Percentiles rank a stretch among this genome's conserved stretches.
Conservation (phyloP, 129 eudicot species). For the Chrysanthemum lavandulifolium region DNA sequence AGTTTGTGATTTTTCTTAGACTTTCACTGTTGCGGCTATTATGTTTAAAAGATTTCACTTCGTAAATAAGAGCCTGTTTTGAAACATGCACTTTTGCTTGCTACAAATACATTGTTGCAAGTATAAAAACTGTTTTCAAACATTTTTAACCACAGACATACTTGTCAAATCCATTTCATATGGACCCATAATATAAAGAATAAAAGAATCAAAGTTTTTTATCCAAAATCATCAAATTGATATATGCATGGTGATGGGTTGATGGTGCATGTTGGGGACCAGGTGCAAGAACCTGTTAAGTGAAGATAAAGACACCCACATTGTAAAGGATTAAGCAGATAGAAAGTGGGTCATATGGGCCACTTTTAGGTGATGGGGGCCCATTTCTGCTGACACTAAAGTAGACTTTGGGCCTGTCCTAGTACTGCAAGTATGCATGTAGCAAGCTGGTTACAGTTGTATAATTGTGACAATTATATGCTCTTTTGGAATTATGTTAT, state of each 20-base stretch:
- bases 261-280: constrained; percentile 30
- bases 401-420: constrained; percentile 28
- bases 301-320: constrained; percentile 19
- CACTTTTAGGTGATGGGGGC: constrained; percentile 25
- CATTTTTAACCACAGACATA: no score
- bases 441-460: constrained; percentile 31
- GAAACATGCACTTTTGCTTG: background rate
- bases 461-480: constrained; percentile 15
- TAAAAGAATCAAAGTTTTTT: constrained; percentile 14
- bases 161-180: background rate
- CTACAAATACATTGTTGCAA: no score
- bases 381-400: constrained; percentile 18
- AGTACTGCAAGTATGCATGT: constrained; percentile 3
- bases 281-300: constrained; percentile 6
- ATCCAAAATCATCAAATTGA: background rate
- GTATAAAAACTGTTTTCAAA: no score
- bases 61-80: background rate
- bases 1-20: no score
- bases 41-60: background rate
- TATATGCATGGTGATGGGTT: constrained; percentile 17
- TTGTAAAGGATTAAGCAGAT: constrained; percentile 4
- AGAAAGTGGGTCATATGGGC: constrained; percentile 28
- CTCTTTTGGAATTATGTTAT: background rate
- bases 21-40: no score
- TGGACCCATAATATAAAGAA: constrained; percentile 18